Conservation (phyloP, 495 filamentous ascomycete genomes). For the Annulohypoxylon stygium region DNA sequence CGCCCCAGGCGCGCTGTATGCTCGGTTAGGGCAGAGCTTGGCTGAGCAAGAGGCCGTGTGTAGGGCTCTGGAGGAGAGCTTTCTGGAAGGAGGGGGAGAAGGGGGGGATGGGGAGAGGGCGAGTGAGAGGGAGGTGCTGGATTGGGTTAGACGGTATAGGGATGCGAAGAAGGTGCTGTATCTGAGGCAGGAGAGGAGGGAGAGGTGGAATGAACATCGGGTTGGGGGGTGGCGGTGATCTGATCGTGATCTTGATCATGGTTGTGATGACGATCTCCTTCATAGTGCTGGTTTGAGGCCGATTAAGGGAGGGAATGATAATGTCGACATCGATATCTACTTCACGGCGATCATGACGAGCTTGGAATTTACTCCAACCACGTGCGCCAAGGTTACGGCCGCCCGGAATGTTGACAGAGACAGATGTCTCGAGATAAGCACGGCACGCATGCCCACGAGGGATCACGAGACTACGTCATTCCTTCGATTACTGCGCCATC, state of each 20-base stretch:
- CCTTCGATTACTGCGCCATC: neutral
- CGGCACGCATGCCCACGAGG: neutral
- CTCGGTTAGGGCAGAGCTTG: conserved; percentile 77
- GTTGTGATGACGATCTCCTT: neutral
- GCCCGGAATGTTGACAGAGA: neutral
- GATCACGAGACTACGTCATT: neutral
- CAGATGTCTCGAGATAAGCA: neutral
- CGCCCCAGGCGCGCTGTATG: conserved; percentile 85
- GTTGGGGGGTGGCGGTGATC: conserved; percentile 90
- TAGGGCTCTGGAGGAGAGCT: conserved; percentile 87
- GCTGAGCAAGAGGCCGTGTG: conserved; percentile 87
- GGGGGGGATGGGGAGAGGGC: conserved; percentile 33
- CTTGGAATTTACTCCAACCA: neutral
- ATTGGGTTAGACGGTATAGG: conserved; percentile 85
- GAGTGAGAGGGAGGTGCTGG: conserved; percentile 82
- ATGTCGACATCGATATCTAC: neutral
- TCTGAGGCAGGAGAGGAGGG: conserved; percentile 82
- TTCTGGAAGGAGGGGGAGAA: conserved; percentile 74
- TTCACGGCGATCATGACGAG: neutral
- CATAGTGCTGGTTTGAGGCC: no score
- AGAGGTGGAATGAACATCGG: conserved; percentile 93
- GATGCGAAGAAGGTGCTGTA: conserved; percentile 81
- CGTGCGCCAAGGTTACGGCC: neutral
- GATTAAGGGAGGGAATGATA: no score
- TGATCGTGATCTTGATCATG: neutral